Percentiles rank a stretch among this genome's conserved stretches.
phyloP scores from a whole-genome alignment of 352 stramenopile species.

The Phytophthora tentaculata region DNA sequence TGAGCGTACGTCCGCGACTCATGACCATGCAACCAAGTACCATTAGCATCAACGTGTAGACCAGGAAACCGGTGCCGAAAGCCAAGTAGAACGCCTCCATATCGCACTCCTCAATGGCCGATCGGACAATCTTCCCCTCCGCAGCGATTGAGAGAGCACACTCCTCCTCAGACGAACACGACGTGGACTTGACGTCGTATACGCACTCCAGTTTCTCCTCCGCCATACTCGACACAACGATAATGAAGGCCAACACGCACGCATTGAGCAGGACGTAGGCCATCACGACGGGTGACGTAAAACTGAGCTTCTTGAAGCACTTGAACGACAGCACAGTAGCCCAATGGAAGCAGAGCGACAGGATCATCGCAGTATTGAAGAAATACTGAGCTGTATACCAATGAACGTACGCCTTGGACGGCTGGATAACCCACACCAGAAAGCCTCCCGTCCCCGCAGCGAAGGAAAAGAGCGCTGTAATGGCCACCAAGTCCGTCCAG shows the following conservation, averaged over 20 bases:
- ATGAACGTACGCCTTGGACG: slow-evolving; percentile 85
- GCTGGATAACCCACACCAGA: slow-evolving; percentile 85
- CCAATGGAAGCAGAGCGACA: slow-evolving; percentile 91
- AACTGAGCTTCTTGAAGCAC: slow-evolving; percentile 87
- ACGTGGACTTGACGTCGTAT: slow-evolving; percentile 65
- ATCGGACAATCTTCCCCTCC: slow-evolving; percentile 69
- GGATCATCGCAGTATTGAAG: slow-evolving; percentile 88
- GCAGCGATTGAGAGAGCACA: slow-evolving; percentile 65
- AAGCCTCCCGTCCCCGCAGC: slow-evolving; percentile 78
- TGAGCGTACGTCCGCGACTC: slow-evolving; percentile 80
- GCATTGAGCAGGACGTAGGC: slow-evolving; percentile 71
- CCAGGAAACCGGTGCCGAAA: slow-evolving; percentile 78
- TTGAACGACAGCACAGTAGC: slow-evolving; percentile 85
- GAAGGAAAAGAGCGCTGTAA: slow-evolving; percentile 84
- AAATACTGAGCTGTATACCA: slow-evolving; percentile 89
- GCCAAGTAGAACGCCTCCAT: slow-evolving; percentile 87
- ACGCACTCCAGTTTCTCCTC: slow-evolving; percentile 75
- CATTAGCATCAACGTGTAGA: slow-evolving; percentile 88
- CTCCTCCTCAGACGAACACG: slow-evolving; percentile 61
- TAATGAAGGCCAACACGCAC: slow-evolving; percentile 71
- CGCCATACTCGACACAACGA: slow-evolving; percentile 58
- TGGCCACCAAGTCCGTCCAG: slow-evolving; percentile 89
- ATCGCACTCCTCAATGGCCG: slow-evolving; percentile 70
- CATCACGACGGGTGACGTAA: slow-evolving; percentile 81
- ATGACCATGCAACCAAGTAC: slow-evolving; percentile 89